Conservation (phyloP, 257 asterid genomes). For the Euphrasia confusa region DNA sequence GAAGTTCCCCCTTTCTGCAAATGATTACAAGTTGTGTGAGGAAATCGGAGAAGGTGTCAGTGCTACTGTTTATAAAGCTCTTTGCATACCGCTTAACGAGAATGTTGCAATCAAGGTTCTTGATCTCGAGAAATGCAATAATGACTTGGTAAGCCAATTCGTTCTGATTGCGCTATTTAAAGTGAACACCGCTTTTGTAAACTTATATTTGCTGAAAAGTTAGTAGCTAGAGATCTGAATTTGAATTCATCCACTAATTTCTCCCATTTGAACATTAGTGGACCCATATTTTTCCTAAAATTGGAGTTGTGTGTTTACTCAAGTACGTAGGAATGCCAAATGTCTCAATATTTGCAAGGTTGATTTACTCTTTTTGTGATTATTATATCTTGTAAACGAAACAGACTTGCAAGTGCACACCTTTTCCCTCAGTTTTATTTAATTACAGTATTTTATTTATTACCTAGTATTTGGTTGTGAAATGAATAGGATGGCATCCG, state of each 20-base stretch:
- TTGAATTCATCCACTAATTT: constrained; percentile 16
- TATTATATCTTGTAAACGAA: constrained; percentile 19
- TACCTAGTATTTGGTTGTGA: constrained; percentile 18
- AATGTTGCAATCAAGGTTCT: constrained; percentile 96
- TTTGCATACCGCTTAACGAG: constrained; percentile 72
- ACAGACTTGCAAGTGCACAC: constrained; percentile 14
- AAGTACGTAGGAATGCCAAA: not conserved
- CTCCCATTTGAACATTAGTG: not conserved
- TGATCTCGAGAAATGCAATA: constrained; percentile 94
- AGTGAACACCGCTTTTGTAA: not conserved
- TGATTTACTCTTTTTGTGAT: constrained; percentile 20
- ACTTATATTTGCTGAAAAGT: not conserved
- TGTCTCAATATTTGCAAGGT: constrained; percentile 19
- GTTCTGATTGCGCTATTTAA: constrained; percentile 14
- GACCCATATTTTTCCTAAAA: not conserved
- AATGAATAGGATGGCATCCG: constrained; percentile 88
- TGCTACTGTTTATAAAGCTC: constrained; percentile 87
- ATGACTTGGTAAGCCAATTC: constrained; percentile 73
- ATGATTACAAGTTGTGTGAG: constrained; percentile 68
- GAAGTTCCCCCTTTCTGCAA: constrained; percentile 70
- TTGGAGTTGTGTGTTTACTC: not conserved
- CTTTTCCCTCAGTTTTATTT: constrained; percentile 7
- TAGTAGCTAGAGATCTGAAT: not conserved
- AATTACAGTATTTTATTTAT: not conserved
- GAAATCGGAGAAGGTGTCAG: constrained; percentile 99